Evolutionary conservation across 768 basidiomycete genomes (phyloP).

Genomic region (Pleurotus citrinopileatus): DNA sequence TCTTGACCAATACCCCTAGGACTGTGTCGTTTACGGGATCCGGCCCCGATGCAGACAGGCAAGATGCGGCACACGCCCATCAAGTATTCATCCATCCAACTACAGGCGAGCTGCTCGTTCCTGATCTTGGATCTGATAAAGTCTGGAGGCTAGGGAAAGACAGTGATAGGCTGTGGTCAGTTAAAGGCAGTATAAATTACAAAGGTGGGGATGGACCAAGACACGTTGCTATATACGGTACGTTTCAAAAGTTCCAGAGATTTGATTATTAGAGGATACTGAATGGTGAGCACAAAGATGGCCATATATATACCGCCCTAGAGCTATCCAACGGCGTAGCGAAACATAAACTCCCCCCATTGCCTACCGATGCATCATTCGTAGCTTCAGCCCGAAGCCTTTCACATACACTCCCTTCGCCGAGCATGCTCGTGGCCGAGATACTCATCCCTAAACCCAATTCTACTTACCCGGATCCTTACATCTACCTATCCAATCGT

Average conservation of each 20-base stretch:
- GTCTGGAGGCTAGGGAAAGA: constrained; percentile 54
- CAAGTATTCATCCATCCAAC: constrained; percentile 54
- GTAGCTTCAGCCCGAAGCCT: constrained; percentile 49
- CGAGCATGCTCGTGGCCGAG: constrained; percentile 66
- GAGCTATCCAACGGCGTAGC: constrained; percentile 62
- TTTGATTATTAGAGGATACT: background rate
- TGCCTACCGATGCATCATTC: constrained; percentile 37
- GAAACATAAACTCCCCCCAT: constrained; percentile 49
- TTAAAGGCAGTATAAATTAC: constrained; percentile 45
- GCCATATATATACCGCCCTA: constrained; percentile 60
- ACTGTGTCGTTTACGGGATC: constrained; percentile 45
- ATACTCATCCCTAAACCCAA: constrained; percentile 60
- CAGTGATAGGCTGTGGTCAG: constrained; percentile 42
- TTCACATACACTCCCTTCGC: constrained; percentile 38
- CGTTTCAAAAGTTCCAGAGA: constrained; percentile 17
- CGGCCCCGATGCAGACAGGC: constrained; percentile 66
- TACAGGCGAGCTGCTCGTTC: constrained; percentile 59
- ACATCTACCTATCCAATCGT: constrained; percentile 74
- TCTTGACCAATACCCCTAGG: constrained; percentile 30
- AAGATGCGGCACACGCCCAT: constrained; percentile 76
- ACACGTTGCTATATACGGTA: constrained; percentile 65
- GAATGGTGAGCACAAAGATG: constrained; percentile 36
- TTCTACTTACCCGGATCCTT: constrained; percentile 46
- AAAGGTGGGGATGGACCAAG: constrained; percentile 66
- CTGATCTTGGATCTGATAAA: constrained; percentile 75